Evolutionary conservation across 2,329 filamentous ascomycete genomes (phyloP), one percentile per base, ranked within the genome.

Genomic region (Geosmithia morbida): DNA sequence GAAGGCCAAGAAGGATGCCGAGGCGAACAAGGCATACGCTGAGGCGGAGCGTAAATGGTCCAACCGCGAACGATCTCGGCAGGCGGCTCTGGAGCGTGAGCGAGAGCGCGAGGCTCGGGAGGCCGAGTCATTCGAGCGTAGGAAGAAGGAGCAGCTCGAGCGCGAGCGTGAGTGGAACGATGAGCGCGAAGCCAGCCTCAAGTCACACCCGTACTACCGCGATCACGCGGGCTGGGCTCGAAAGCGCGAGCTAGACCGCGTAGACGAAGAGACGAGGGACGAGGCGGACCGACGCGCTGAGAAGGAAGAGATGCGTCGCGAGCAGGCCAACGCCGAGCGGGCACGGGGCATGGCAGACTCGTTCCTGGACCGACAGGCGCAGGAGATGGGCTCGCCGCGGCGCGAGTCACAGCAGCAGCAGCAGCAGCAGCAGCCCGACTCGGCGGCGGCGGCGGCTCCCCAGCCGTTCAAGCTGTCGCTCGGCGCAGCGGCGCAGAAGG

Each of bases 381-480:
- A 84, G 54, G 87, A 94, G 58, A 74, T 94, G 61, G 77, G 17
- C 7, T 6, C 7, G 19, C 19, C 18, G 19, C 41, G 14, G 16
- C 41, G 19, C 33, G 33, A 37, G 33, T 37, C 33, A 3, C 11
- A 13, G 33, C 3, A 6, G 33, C 20, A 64, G 22, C 22, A 26
- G 22, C 22, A 4, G 22, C 69, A 42, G 66, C n/a, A n/a, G n/a
- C n/a, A n/a, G 69, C 42, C 57, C 58, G 33, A 37, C 3, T 37
- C 33, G 41, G 51, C 66, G 53, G 57, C 62, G 48, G 66, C 61
- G 2, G 59, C 68, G 10, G 75, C 78, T 48, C 86, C 85, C 3
- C 81, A 86, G 58, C 82, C 83, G 20, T 94, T 97, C 75, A 97
- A 95, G 63, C 76, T 97, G 49, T 95, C 88, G 1, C 81, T 97